Conservation (phyloP, 139 green algal species). For the Edaphochlamys debaryana region DNA sequence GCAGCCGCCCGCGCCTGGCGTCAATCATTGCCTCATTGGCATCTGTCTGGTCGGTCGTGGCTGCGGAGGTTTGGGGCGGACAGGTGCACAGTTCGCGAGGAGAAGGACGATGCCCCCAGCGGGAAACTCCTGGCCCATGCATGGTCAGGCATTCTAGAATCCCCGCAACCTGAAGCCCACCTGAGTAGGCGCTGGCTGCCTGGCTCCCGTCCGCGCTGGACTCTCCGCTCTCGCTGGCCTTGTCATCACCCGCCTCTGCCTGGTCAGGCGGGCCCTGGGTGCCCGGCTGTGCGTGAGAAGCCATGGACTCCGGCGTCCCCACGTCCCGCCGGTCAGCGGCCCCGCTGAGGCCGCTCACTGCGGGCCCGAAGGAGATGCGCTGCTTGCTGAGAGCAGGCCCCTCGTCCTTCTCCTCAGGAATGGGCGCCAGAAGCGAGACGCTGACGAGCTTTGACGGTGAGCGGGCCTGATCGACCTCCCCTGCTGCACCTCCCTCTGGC, state of each 20-base stretch:
- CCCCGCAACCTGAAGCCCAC: not conserved
- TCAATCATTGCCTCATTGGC: not conserved
- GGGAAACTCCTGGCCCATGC: not conserved
- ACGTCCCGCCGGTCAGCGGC: not conserved
- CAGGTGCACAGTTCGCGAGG: no score
- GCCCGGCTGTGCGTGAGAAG: not conserved
- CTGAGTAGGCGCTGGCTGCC: slow-evolving; percentile 1
- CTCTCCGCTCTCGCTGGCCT: not conserved
- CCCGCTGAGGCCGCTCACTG: no score
- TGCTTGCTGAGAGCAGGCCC: no score
- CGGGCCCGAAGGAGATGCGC: no score
- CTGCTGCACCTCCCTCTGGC: no score
- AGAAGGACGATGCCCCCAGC: no score
- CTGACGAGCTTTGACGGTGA: no score
- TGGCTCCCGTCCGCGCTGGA: slow-evolving; percentile 10
- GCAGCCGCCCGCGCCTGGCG: slow-evolving; percentile 25
- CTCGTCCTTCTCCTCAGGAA: no score
- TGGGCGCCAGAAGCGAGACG: no score
- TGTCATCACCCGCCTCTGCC: not conserved
- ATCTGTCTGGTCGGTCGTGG: not conserved
- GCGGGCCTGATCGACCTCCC: no score
- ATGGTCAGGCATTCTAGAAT: not conserved
- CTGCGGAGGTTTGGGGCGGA: not conserved
- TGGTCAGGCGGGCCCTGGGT: no score
- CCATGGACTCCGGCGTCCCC: no score